Conservation (phyloP, 306 rosid genomes). For the Alnus rubra region DNA sequence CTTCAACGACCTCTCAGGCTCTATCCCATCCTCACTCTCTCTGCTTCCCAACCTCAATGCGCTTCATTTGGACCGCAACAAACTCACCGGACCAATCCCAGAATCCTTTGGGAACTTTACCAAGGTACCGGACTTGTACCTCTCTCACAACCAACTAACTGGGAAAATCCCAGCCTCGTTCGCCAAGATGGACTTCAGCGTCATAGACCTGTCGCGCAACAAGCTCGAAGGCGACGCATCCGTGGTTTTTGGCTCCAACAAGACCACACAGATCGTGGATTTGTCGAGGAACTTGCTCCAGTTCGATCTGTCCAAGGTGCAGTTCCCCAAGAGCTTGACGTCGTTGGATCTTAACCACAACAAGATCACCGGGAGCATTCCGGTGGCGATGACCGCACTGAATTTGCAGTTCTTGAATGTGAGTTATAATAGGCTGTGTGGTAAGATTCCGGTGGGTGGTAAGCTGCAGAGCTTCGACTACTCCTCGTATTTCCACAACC, state of each 20-base stretch:
- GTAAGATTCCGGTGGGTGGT: slow-evolving; percentile 67
- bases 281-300: slow-evolving; percentile 59
- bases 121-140: slow-evolving; percentile 24
- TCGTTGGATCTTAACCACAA: slow-evolving; percentile 65
- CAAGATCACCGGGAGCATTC: slow-evolving; percentile 52
- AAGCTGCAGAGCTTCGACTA: slow-evolving; percentile 52
- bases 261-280: slow-evolving; percentile 41
- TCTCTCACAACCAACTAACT: slow-evolving; percentile 55
- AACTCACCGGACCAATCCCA: slow-evolving; percentile 45
- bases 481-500: slow-evolving; percentile 49
- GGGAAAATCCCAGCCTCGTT: slow-evolving; percentile 57
- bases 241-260: slow-evolving; percentile 49
- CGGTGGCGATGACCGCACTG: slow-evolving; percentile 39
- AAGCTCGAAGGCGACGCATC: slow-evolving; percentile 71
- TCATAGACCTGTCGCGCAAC: slow-evolving; percentile 59
- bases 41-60: slow-evolving; percentile 28
- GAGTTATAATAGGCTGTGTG: slow-evolving; percentile 68
- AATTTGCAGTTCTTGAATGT: slow-evolving; percentile 50
- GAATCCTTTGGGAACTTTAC: slow-evolving; percentile 44
- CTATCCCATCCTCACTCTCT: slow-evolving; percentile 64
- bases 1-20: slow-evolving; percentile 54
- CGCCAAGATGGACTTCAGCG: slow-evolving; percentile 22
- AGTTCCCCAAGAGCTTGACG: slow-evolving; percentile 43
- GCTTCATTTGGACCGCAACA: slow-evolving; percentile 52
- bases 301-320: slow-evolving; percentile 49